A percentile compares a stretch with the other conserved stretches of the same genome.
phyloP scores from a whole-genome alignment of 768 basidiomycete genomes.

The Hygrophorus pudorinus region DNA sequence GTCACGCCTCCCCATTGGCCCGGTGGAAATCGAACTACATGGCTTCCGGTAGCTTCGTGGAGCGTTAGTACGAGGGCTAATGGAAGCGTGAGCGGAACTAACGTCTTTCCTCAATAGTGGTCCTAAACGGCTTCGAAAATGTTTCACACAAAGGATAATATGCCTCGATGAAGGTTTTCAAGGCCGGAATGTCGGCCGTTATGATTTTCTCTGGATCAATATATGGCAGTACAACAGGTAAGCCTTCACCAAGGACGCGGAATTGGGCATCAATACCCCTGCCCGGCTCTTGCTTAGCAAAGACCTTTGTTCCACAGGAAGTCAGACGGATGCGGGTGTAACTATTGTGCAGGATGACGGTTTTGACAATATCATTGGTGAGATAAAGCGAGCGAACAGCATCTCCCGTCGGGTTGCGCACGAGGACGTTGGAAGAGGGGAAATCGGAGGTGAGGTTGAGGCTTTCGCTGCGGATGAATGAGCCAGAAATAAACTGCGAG shows the following conservation, averaged over 20 bases:
- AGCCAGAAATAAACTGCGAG: not conserved
- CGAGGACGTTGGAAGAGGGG: constrained; percentile 69
- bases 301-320: constrained; percentile 89
- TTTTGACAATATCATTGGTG: constrained; percentile 75
- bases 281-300: constrained; percentile 79
- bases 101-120: constrained; percentile 45
- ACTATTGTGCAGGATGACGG: constrained; percentile 73
- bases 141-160: constrained; percentile 71
- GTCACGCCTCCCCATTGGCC: constrained; percentile 39
- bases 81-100: constrained; percentile 17
- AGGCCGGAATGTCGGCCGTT: constrained; percentile 38
- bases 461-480: constrained; percentile 39
- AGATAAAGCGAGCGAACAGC: constrained; percentile 79
- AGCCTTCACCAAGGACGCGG: constrained; percentile 75
- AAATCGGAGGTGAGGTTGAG: constrained; percentile 63
- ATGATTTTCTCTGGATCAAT: constrained; percentile 57
- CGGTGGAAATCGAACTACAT: constrained; percentile 59
- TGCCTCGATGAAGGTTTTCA: constrained; percentile 62
- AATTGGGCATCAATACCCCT: constrained; percentile 53
- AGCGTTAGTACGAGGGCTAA: not conserved
- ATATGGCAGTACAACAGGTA: constrained; percentile 78
- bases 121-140: constrained; percentile 52
- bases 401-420: constrained; percentile 72
- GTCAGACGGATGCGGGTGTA: constrained; percentile 79
- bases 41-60: constrained; percentile 52